Evolutionary conservation across 768 basidiomycete species (phyloP).

Genomic region (Leccinellum luteum): DNA sequence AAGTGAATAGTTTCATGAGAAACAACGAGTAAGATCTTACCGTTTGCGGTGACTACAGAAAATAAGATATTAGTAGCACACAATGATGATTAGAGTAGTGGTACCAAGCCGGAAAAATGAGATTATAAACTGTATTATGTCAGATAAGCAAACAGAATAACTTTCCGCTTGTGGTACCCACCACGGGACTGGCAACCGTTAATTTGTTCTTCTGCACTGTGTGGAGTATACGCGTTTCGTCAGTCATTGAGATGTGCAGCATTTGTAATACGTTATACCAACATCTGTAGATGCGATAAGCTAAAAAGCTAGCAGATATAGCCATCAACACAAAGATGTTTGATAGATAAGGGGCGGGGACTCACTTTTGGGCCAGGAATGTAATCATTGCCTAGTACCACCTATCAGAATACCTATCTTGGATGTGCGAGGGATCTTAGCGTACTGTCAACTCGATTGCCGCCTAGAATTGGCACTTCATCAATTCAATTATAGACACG

Average conservation of each 20-base stretch:
- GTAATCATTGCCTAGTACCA: constrained; percentile 20
- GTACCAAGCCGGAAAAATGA: constrained; percentile 19
- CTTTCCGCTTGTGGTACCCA: constrained; percentile 1
- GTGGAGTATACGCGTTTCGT: not conserved
- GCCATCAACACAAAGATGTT: not conserved
- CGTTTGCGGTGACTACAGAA: constrained; percentile 17
- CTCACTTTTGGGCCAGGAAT: constrained; percentile 22
- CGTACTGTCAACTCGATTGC: constrained; percentile 21
- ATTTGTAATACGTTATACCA: not conserved
- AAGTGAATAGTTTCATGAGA: not conserved
- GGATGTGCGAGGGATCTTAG: not conserved
- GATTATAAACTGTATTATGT: constrained; percentile 11
- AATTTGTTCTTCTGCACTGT: constrained; percentile 14
- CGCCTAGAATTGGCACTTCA: constrained; percentile 4
- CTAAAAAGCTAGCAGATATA: constrained; percentile 19
- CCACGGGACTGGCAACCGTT: constrained; percentile 16
- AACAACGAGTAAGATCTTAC: constrained; percentile 2
- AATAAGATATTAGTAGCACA: not conserved
- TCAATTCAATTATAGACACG: constrained; percentile 1
- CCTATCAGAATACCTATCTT: not conserved
- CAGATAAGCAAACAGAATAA: not conserved
- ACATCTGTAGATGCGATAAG: constrained; percentile 25
- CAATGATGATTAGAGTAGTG: not conserved
- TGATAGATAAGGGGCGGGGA: too few species aligned
- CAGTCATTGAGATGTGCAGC: not conserved